Evolutionary conservation across 441 rosid genomes (phyloP), one percentile per base, ranked within the genome.

Genomic region (Bruguiera hainesii): DNA sequence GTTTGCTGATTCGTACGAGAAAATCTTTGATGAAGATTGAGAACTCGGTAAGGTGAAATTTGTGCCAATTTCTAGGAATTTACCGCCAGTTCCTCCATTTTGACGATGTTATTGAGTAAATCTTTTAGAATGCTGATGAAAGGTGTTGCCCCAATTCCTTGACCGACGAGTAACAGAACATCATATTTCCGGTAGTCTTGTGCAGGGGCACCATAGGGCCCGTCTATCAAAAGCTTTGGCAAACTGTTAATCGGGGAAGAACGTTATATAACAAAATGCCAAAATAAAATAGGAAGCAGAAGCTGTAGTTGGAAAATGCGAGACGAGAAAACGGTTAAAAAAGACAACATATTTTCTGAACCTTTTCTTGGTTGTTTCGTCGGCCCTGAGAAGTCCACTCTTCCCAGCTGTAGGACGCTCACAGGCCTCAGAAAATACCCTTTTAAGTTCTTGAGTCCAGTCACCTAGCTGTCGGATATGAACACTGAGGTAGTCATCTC

Each of bases 191-290:
- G 33, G 70, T 89, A 88, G 62, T 91, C 98, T 79, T 93, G 96
- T 37, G 97, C 96, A 1, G 98, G 97, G 33, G 98, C 88, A n/a
- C 98, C 98, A 57, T 93, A 93, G 30, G 98, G 97, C 20, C 97
- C 97, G 68, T 93, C 97, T 69, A 93, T 89, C 56, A 79, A 69
- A 76, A 93, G 88, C 89, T 87, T 83, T 33, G 97, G 98, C 84
- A 91, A 72, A 72, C 98, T 93, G 85, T 80, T 64, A 72, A 63
- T 70, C 13, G 26, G 72, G 4, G 42, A 64, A 33, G 42, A 60
- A 15, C 46, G 60, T 67, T 42, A 28, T 26, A 46, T 25, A 55
- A 42, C 19, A 23, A 42, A 19, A n/a, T 29, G 8, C 37, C 29
- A 15, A 42, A 6, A 50, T 8, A 33, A 7, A 63, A 37, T 51